Evolutionary conservation across 2,329 filamentous ascomycete species (phyloP), one percentile per base, ranked within the genome.

Genomic region (Arachnopeziza araneosa): DNA sequence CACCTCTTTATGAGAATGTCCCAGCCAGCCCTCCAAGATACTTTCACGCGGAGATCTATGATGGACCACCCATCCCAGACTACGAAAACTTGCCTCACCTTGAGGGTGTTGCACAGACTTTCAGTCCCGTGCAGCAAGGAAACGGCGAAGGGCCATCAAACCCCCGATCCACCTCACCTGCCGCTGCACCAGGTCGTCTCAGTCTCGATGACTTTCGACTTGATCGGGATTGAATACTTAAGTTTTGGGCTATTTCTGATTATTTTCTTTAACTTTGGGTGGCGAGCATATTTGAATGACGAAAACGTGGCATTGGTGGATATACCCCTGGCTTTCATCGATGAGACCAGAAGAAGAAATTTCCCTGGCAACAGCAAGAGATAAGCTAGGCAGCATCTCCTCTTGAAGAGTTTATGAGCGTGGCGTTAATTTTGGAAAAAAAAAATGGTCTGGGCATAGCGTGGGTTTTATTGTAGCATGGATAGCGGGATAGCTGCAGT

Each of bases 1-100:
- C 93, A 14, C 93, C 93, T 0, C 84, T 96, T 67, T 99, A 99
- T 76, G 89, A 95, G 75, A 91, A 98, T 71, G 92, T 98, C 50
- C 93, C 93, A 0, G 87, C 86, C 1, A 91, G 88, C 69, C 93
- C 93, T 54, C 93, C 93, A 0, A 81, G 79, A 6, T 93, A 93
- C 75, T 60, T 59, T 17, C 59, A 64, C 9, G 19, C 24, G 3
- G 19, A 36, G 32, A 22, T 60, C 3, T 69, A 69, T 55, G 60
- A 65, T 1, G 68, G 67, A 9, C 57, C 62, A 2, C 61, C 67
- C 2, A 66, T 73, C 52, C 67, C 69, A 8, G 68, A 71, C 51
- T 72, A 72, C 53, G 66, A 72, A 36, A 65, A 69, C 52, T 54
- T 72, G 24, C 14, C 56, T 44, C 62, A 67, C 17, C 61, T 70